phyloP scores from a whole-genome alignment of 805 yeast genomes.

The Nakazawaea holstii region DNA sequence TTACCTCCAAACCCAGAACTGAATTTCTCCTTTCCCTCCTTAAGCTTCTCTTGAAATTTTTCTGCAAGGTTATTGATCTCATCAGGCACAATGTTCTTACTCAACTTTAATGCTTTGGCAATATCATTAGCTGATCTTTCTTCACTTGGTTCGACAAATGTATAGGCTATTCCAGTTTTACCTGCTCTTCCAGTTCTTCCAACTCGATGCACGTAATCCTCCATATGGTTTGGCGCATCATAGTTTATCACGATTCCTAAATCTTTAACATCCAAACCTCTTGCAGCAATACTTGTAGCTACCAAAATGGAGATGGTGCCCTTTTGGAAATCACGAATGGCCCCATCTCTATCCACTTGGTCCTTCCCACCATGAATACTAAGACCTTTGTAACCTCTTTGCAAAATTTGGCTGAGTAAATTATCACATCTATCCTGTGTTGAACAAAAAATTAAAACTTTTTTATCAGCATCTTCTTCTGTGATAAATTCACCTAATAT shows the following conservation, averaged over 20 bases:
- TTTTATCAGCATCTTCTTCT: constrained; percentile 30
- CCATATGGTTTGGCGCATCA: constrained; percentile 82
- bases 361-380: constrained; percentile 92
- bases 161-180: constrained; percentile 60
- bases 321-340: constrained; percentile 62
- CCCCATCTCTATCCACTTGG: constrained; percentile 73
- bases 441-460: constrained; percentile 78
- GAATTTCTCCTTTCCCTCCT: constrained; percentile 56
- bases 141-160: constrained; percentile 61
- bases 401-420: constrained; percentile 46
- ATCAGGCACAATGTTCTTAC: constrained; percentile 49
- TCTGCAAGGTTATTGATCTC: constrained; percentile 45
- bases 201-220: constrained; percentile 93
- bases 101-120: constrained; percentile 58
- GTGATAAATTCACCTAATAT: constrained; percentile 43
- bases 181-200: constrained; percentile 97
- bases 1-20: constrained; percentile 89
- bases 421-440: constrained; percentile 84
- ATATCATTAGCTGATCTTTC: constrained; percentile 63
- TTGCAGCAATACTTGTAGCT: constrained; percentile 92
- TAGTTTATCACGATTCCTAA: constrained; percentile 76
- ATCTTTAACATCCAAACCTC: constrained; percentile 92
- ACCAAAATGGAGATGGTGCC: constrained; percentile 62
- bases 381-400: constrained; percentile 51
- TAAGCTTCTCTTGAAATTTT: constrained; percentile 53